Evolutionary conservation across 176 grass and related monocot genomes (phyloP).

Genomic region (Puccinellia tenuiflora): DNA sequence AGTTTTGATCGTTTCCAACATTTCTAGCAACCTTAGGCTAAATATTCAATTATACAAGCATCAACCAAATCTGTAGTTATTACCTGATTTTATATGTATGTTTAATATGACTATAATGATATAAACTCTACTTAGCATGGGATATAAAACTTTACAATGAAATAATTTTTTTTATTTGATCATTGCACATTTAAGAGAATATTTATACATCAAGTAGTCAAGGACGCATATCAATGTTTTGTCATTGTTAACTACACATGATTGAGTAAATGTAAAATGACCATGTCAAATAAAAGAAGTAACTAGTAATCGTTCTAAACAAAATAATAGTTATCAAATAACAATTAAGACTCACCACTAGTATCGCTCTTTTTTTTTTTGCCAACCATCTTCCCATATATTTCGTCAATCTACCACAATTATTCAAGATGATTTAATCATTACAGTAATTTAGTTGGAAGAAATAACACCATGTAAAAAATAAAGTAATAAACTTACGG

Average conservation of each 20-base stretch:
- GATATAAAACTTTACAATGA: not conserved
- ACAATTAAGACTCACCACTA: constrained; percentile 16
- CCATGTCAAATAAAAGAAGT: not conserved
- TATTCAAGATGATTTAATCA: not conserved
- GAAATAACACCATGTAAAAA: not conserved
- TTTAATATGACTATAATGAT: not conserved
- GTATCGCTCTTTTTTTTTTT: constrained; percentile 30
- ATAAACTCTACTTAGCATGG: not conserved
- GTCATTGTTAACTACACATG: not conserved
- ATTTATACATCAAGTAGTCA: not conserved
- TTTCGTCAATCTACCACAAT: constrained; percentile 31
- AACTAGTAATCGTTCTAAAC: not conserved
- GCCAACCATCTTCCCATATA: constrained; percentile 43
- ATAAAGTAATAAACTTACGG: constrained; percentile 19
- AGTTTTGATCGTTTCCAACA: too few relatives aligned
- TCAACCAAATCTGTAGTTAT: not conserved
- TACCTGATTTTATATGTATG: not conserved
- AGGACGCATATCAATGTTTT: not conserved
- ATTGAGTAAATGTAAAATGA: not conserved
- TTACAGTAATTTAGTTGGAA: not conserved
- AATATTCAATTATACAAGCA: not conserved
- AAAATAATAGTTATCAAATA: not conserved
- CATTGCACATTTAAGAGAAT: not conserved
- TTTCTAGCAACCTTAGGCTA: too few relatives aligned
- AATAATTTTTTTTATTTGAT: not conserved